Evolutionary conservation across 2,329 filamentous ascomycete genomes (phyloP).

Genomic region (Alternaria ventricosa): DNA sequence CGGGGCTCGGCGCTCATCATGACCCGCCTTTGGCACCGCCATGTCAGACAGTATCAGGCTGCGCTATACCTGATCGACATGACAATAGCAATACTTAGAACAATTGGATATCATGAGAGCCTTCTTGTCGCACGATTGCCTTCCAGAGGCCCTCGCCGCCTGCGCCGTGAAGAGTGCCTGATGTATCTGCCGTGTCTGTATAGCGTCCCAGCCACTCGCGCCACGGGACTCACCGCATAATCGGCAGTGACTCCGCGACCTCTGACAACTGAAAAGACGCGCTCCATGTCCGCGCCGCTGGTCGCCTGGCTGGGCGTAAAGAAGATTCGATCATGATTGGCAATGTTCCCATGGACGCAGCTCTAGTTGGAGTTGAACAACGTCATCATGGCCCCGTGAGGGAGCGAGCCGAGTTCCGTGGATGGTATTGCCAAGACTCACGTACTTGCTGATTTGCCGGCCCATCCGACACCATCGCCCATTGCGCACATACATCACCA

Average conservation of each 20-base stretch:
- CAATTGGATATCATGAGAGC: constrained; percentile 12
- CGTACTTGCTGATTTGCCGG: constrained; percentile 1
- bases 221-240: background rate
- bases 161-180: constrained; percentile 2
- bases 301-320: background rate
- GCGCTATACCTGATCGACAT: constrained; percentile 15
- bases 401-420: constrained; percentile 4
- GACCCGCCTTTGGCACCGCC: constrained; percentile 12
- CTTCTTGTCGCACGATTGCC: constrained; percentile 7
- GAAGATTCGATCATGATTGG: background rate
- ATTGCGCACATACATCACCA: background rate
- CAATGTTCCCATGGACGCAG: background rate
- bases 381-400: constrained; percentile 12
- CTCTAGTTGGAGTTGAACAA: constrained; percentile 1
- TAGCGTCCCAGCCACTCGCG: background rate
- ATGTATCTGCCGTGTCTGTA: background rate
- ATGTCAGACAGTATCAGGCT: constrained; percentile 3
- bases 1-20: constrained; percentile 15
- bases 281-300: background rate
- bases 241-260: background rate
- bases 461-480: background rate
- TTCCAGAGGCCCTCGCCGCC: constrained; percentile 4
- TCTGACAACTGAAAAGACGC: background rate
- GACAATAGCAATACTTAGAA: constrained; percentile 1
- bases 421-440: constrained; percentile 11